Base-by-base conservation (phyloP, 2,329 filamentous ascomycete species). In the Claviceps fusiformis region DNA sequence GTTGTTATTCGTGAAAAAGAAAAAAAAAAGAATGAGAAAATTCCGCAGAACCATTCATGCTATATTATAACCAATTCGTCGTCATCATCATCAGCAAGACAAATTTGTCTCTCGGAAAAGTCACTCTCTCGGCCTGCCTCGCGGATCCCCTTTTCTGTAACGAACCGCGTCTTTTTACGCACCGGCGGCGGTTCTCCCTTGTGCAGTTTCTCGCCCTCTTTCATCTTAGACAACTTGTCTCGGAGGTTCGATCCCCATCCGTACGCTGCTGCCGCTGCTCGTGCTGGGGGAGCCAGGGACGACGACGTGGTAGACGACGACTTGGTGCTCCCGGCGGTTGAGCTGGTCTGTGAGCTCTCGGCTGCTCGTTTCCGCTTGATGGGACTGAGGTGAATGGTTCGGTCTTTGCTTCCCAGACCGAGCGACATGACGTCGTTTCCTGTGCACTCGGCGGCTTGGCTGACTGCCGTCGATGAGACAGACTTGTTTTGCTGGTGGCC, bases 91-190 rank as follows among this genome's bases (percentile, higher is more conserved):
- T 73, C 65, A 51, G 69, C 67, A 48, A 73, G 62, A 53, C 62
- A 60, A 39, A 71, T 63, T 63, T 65, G 67, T 54, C 68, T 61
- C 51, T 64, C 64, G 43, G 59, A 54, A 56, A 73, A 67, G 53
- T 79, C 78, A 63, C 86, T 89, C 64, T 90, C 87, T 57, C 86
- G 75, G 1, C 87, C 87, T 4, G 87, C 86, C 68, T 89, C 86
- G 54, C 82, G 79, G 58, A 91, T 90, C 0, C 87, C 87, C 66
- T 85, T 87, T 46, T 83, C 82, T 31, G 87, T 89, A 45, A 90
- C 78, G 64, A 91, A 90, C n/a, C 86, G 76, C 53, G 86, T 90
- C 75, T 88, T 89, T 70, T 89, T 85, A 60, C 79, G 75, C 37
- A 81, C 76, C 0, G 80, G 80, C 64, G 65, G 64, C 37, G 64